A percentile compares a stretch with the other conserved stretches of the same genome.
phyloP scores from a whole-genome alignment of 1,284 basidiomycete genomes.

The Caloboletus firmus region DNA sequence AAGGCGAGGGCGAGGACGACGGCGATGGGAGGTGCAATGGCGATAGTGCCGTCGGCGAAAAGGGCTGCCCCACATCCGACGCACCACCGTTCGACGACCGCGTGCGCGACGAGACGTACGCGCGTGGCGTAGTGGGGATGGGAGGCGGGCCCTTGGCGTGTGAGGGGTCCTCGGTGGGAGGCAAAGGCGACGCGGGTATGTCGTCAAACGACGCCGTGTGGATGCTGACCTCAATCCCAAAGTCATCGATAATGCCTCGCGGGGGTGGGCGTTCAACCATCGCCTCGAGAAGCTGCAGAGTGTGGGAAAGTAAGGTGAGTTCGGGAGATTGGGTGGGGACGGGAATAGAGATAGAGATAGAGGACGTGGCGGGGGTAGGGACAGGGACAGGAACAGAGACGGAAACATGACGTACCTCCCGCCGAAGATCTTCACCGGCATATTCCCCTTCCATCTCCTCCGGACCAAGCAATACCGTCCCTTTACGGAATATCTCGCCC shows the following conservation, averaged over 20 bases:
- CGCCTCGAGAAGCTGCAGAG: conserved; percentile 54
- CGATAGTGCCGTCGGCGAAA: neutral
- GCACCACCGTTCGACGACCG: conserved; percentile 22
- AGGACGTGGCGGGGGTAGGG: neutral
- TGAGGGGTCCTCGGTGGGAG: conserved; percentile 11
- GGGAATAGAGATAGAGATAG: neutral
- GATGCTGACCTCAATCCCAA: conserved; percentile 41
- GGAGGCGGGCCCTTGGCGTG: conserved; percentile 27
- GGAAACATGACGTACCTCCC: conserved; percentile 60
- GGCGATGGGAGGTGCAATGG: conserved; percentile 1
- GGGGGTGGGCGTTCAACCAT: conserved; percentile 56
- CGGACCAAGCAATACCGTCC: conserved; percentile 72
- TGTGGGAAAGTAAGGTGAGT: conserved; percentile 51
- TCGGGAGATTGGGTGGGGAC: conserved; percentile 32
- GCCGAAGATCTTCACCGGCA: conserved; percentile 79
- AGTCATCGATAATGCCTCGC: conserved; percentile 54
- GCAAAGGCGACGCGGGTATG: conserved; percentile 12
- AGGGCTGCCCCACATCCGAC: neutral
- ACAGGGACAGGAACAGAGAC: neutral
- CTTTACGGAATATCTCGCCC: conserved; percentile 91
- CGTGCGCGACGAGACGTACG: conserved; percentile 56
- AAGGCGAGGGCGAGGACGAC: neutral
- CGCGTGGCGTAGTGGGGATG: conserved; percentile 41
- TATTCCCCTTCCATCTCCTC: conserved; percentile 86
- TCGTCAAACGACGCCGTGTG: conserved; percentile 16